phyloP scores from a whole-genome alignment of 352 stramenopile species.

The Globisporangium okanoganense region DNA sequence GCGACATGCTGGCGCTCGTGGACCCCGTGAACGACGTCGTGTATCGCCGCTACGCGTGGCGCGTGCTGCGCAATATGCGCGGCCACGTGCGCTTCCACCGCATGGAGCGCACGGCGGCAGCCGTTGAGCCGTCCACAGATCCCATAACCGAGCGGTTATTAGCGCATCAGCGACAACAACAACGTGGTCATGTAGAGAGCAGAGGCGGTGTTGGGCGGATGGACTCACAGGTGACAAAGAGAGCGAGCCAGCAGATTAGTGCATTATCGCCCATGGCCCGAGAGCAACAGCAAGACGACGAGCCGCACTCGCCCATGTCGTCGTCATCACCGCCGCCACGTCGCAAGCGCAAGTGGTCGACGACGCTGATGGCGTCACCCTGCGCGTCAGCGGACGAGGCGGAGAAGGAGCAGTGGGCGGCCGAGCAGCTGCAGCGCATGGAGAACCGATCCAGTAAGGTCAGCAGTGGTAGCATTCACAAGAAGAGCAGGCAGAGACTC shows the following conservation, averaged over 20 bases:
- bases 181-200: neutral
- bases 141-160: neutral
- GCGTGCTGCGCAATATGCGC: conserved; percentile 51
- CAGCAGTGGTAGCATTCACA: neutral
- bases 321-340: conserved; percentile 12
- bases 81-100: conserved; percentile 59
- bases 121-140: neutral
- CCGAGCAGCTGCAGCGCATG: neutral
- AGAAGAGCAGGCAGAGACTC: conserved; percentile 27
- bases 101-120: conserved; percentile 34
- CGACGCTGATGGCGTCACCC: conserved; percentile 37
- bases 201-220: neutral
- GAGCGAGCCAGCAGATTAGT: conserved; percentile 3
- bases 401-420: conserved; percentile 6
- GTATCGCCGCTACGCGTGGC: conserved; percentile 61
- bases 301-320: conserved; percentile 7
- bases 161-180: conserved; percentile 1
- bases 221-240: conserved; percentile 8
- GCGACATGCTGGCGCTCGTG: conserved; percentile 53
- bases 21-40: conserved; percentile 49
- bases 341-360: conserved; percentile 75
- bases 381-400: conserved; percentile 1
- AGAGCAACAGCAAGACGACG: neutral
- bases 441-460: neutral
- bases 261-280: neutral